Evolutionary conservation across 768 basidiomycete species (phyloP).

Genomic region (Mycena floridula): DNA sequence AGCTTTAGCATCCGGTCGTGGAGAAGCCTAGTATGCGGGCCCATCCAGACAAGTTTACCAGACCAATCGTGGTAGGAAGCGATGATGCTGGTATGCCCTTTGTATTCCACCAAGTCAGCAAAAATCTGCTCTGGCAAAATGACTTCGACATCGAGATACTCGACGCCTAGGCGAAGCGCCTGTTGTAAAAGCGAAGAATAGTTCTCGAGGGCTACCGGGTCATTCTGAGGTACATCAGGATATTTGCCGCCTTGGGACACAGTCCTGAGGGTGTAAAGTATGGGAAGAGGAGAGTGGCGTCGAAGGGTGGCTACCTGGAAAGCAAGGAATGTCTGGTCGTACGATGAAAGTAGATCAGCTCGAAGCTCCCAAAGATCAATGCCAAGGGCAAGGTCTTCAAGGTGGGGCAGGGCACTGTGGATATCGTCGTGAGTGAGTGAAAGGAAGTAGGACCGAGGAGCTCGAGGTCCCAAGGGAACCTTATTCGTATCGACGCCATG

Average conservation of each 20-base stretch:
- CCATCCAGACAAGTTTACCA: constrained; percentile 78
- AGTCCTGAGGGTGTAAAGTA: constrained; percentile 90
- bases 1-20: constrained; percentile 51
- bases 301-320: constrained; percentile 78
- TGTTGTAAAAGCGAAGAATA: constrained; percentile 28
- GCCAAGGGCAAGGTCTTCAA: constrained; percentile 74
- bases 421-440: constrained; percentile 89
- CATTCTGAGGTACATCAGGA: constrained; percentile 70
- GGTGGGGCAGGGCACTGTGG: constrained; percentile 47
- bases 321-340: constrained; percentile 54
- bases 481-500: constrained; percentile 52
- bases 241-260: constrained; percentile 86
- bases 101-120: constrained; percentile 49
- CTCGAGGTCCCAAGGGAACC: no score
- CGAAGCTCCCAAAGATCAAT: constrained; percentile 93
- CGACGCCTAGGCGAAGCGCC: constrained; percentile 77
- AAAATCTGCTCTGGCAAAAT: constrained; percentile 62
- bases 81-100: constrained; percentile 74
- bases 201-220: constrained; percentile 68
- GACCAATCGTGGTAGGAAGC: constrained; percentile 96
- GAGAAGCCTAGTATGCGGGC: constrained; percentile 57
- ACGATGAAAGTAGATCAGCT: constrained; percentile 74
- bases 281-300: constrained; percentile 70
- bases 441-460: constrained; percentile 93
- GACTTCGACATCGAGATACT: constrained; percentile 91